Percentiles rank a stretch among this genome's conserved stretches.
Conservation (phyloP, 805 yeast genomes). For the Wickerhamomyces tratensis region DNA sequence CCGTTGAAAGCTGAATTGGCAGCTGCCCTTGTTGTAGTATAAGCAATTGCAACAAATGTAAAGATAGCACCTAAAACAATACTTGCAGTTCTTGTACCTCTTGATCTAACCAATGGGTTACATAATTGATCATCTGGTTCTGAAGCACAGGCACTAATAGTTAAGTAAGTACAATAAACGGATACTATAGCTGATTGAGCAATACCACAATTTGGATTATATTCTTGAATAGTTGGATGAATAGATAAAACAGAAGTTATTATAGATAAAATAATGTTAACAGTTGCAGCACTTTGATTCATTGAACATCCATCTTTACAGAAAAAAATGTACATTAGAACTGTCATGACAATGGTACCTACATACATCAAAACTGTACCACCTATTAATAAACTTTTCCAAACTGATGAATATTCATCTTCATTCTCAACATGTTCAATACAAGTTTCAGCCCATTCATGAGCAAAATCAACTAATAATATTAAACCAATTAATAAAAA, state of each 20-base stretch:
- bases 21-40: constrained; percentile 96
- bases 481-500: constrained; percentile 88
- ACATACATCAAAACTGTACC: constrained; percentile 85
- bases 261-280: constrained; percentile 60
- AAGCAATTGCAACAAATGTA: constrained; percentile 92
- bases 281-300: constrained; percentile 79
- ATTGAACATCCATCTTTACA: constrained; percentile 74
- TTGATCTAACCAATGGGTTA: constrained; percentile 83
- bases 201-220: constrained; percentile 89
- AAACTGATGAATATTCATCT: constrained; percentile 45
- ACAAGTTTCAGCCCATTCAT: constrained; percentile 97
- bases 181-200: constrained; percentile 97
- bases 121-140: constrained; percentile 94
- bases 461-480: constrained; percentile 91
- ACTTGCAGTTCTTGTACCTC: constrained; percentile 84
- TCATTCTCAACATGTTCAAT: constrained; percentile 83
- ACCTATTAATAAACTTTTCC: constrained; percentile 76
- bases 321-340: constrained; percentile 75
- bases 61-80: constrained; percentile 85
- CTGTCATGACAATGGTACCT: constrained; percentile 61
- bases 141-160: constrained; percentile 87
- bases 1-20: constrained; percentile 61
- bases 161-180: constrained; percentile 82
- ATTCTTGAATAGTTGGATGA: constrained; percentile 78
- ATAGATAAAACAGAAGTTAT: constrained; percentile 64